These are phyloP conservation scores for Aspergillus hancockii DNA, from an alignment of 495 filamentous ascomycete genomes.

Conservation along the genomic window DNA sequence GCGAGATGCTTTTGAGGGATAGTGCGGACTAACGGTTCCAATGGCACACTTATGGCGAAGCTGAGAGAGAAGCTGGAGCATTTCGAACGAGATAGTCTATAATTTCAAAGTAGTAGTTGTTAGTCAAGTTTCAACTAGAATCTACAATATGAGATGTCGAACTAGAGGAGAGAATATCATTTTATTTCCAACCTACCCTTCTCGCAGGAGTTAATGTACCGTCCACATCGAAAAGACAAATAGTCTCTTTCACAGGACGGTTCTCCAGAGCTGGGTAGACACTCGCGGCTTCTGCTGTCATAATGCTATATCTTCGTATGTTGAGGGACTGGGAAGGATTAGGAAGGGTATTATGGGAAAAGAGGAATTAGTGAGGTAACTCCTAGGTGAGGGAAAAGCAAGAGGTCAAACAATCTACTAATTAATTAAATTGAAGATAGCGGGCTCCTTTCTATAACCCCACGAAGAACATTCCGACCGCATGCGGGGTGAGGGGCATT, in stretches of 20 bases:
- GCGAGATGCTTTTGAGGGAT: constrained; percentile 5
- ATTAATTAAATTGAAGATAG: not conserved
- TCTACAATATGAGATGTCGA: not conserved
- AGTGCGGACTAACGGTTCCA: constrained; percentile 61
- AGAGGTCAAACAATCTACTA: constrained; percentile 13
- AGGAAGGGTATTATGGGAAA: not conserved
- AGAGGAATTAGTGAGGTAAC: too few species aligned
- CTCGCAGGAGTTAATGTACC: constrained; percentile 80
- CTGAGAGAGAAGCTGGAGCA: constrained; percentile 73
- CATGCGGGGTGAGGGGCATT: constrained; percentile 28
- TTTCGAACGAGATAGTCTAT: constrained; percentile 72
- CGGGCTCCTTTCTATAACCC: not conserved
- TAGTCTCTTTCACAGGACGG: constrained; percentile 84
- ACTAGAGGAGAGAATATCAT: not conserved
- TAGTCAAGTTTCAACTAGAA: constrained; percentile 2
- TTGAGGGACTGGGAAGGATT: constrained; percentile 8
- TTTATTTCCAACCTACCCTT: constrained; percentile 48
- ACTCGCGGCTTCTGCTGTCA: constrained; percentile 48
- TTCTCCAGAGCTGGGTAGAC: constrained; percentile 73
- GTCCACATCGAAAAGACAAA: constrained; percentile 93
- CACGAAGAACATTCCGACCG: constrained; percentile 29
- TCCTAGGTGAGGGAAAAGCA: constrained; percentile 14
- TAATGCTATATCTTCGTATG: constrained; percentile 20
- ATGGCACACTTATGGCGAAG: constrained; percentile 90
- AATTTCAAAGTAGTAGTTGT: constrained; percentile 10